A percentile compares a stretch with the other conserved stretches of the same genome.
These are phyloP conservation scores for Inonotus hispidus DNA, from an alignment of 1,284 basidiomycete genomes.

Conservation along the genomic window DNA sequence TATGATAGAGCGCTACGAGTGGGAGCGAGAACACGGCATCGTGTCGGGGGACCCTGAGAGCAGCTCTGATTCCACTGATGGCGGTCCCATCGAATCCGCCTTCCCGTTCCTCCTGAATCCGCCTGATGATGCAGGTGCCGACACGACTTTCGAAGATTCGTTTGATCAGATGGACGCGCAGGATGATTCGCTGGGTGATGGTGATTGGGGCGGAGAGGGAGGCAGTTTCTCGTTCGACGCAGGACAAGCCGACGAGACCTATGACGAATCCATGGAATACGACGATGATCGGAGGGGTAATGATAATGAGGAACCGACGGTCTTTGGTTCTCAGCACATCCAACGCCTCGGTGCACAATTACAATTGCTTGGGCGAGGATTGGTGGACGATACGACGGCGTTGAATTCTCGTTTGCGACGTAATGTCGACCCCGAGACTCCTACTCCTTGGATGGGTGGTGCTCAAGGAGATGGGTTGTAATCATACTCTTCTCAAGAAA, in stretches of 20 bases:
- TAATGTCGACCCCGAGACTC: conserved; percentile 6
- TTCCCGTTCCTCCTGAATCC: conserved; percentile 7
- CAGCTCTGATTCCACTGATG: conserved; percentile 16
- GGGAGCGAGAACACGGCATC: conserved; percentile 16
- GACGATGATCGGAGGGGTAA: conserved; percentile 30
- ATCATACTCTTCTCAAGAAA: background rate
- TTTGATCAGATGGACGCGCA: conserved; percentile 31
- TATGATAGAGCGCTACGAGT: conserved; percentile 44
- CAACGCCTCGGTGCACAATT: conserved; percentile 36
- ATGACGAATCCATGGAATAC: conserved; percentile 28
- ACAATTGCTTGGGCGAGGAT: conserved; percentile 51
- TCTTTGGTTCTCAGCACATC: conserved; percentile 60
- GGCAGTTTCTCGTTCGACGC: conserved; percentile 34
- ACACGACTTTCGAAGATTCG: conserved; percentile 35
- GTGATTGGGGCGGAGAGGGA: conserved; percentile 41
- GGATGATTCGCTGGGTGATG: conserved; percentile 52
- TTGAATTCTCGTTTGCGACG: background rate
- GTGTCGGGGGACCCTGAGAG: conserved; percentile 19
- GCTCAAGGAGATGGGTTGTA: background rate
- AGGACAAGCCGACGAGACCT: conserved; percentile 22
- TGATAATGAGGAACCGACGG: conserved; percentile 48
- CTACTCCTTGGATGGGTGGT: conserved; percentile 11
- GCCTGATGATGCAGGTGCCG: conserved; percentile 32
- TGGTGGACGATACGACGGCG: conserved; percentile 56
- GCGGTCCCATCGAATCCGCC: background rate